phyloP scores from a whole-genome alignment of 768 basidiomycete genomes.

The Agaricus subrufescens region DNA sequence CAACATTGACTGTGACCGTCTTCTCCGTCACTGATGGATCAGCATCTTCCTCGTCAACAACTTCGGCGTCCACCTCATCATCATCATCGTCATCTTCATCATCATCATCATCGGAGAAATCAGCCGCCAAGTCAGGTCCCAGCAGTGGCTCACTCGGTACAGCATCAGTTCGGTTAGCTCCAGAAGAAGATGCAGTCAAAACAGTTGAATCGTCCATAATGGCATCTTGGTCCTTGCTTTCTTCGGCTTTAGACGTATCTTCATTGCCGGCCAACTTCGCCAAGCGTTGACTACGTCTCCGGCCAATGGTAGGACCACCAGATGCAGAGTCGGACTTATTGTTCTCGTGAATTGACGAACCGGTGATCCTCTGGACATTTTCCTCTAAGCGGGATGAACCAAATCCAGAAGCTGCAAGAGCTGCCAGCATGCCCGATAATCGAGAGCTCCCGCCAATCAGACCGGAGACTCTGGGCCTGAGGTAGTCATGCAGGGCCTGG shows the following conservation, averaged over 20 bases:
- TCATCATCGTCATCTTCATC: constrained; percentile 42
- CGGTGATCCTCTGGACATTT: constrained; percentile 17
- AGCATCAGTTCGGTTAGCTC: constrained; percentile 24
- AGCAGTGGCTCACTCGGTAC: constrained; percentile 54
- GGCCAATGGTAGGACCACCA: constrained; percentile 34
- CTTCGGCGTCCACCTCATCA: constrained; percentile 82
- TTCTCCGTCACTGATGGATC: constrained; percentile 71
- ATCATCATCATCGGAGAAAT: constrained; percentile 77
- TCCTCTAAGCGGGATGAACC: constrained; percentile 43
- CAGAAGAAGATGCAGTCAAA: constrained; percentile 15
- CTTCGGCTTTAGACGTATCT: constrained; percentile 4
- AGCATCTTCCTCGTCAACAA: constrained; percentile 85
- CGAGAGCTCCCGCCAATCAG: constrained; percentile 58
- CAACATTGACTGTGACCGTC: constrained; percentile 80
- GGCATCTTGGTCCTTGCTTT: constrained; percentile 9
- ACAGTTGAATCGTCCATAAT: constrained; percentile 9
- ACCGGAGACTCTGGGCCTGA: constrained; percentile 84
- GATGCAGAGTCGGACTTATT: constrained; percentile 25
- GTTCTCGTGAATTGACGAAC: constrained; percentile 22
- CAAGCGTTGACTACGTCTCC: constrained; percentile 80
- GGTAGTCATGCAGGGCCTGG: constrained; percentile 94
- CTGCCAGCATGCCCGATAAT: constrained; percentile 87
- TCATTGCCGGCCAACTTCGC: constrained; percentile 46
- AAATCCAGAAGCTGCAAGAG: constrained; percentile 75
- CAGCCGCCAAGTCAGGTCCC: constrained; percentile 62